Percentiles rank a stretch among this genome's conserved stretches.
Evolutionary conservation across 164 flowering plant species (phyloP).

Genomic region (Nymphaea thermarum): DNA sequence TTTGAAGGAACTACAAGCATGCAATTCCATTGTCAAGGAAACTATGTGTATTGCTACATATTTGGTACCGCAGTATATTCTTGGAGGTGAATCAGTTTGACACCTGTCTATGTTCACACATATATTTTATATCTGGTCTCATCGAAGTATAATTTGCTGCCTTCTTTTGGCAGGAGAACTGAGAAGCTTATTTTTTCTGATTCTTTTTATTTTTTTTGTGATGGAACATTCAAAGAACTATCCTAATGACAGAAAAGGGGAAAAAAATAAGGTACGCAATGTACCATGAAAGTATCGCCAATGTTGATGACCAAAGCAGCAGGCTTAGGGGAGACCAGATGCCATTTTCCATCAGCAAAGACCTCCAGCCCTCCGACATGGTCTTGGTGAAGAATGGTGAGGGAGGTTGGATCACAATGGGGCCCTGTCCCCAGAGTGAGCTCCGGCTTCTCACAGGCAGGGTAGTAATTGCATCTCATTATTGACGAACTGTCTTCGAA

Average conservation of each 20-base stretch:
- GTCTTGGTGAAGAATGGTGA: constrained; percentile 84
- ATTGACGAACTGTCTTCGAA: constrained; percentile 42
- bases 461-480: constrained; percentile 65
- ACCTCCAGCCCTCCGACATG: constrained; percentile 70
- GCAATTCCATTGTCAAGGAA: too few species aligned
- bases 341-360: constrained; percentile 45
- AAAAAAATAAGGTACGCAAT: background rate
- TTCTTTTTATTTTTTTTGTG: background rate
- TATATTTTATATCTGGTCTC: background rate
- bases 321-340: constrained; percentile 28
- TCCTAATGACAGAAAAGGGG: background rate
- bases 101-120: too few species aligned
- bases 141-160: background rate
- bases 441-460: constrained; percentile 45
- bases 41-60: too few species aligned
- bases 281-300: constrained; percentile 71
- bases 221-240: background rate
- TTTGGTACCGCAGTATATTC: too few species aligned
- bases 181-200: background rate
- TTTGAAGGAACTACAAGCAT: too few species aligned
- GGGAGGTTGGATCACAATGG: constrained; percentile 67
- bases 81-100: too few species aligned
- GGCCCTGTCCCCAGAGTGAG: constrained; percentile 70
- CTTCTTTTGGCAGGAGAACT: background rate
- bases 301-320: constrained; percentile 64